Evolutionary conservation across 2,329 filamentous ascomycete species (phyloP).

Genomic region (Aspergillus puulaauensis): DNA sequence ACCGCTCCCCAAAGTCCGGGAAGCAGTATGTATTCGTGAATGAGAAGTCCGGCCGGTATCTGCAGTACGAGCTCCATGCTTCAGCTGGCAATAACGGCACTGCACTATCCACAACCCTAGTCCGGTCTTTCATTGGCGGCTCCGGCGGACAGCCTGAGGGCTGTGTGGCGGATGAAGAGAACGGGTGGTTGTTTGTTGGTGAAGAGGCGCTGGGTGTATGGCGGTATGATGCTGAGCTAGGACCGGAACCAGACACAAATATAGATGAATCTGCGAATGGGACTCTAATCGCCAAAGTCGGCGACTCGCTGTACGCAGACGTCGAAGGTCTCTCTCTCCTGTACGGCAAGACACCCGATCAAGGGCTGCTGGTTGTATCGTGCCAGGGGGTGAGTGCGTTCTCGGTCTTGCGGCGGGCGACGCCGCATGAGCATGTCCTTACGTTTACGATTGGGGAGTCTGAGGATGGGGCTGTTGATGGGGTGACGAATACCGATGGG

Average conservation of each 20-base stretch:
- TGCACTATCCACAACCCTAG: not conserved
- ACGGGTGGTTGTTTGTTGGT: slow-evolving; percentile 2
- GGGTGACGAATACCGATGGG: slow-evolving; percentile 10
- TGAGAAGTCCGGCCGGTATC: slow-evolving; percentile 1
- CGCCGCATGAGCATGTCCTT: slow-evolving; percentile 9
- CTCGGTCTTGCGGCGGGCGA: not conserved
- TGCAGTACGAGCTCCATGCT: slow-evolving; percentile 1
- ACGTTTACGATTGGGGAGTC: slow-evolving; percentile 6
- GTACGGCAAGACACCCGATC: not conserved
- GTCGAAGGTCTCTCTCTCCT: slow-evolving; percentile 2
- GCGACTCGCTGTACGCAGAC: slow-evolving; percentile 2
- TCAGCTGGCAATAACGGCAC: not conserved
- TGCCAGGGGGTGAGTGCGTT: slow-evolving; percentile 6
- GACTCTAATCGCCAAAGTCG: not conserved
- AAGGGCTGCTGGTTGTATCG: slow-evolving; percentile 4
- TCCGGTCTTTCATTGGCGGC: slow-evolving; percentile 1
- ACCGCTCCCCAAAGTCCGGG: not conserved
- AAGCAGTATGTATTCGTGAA: slow-evolving; percentile 11
- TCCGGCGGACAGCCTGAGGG: slow-evolving; percentile 6
- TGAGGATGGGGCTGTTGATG: slow-evolving; percentile 1
- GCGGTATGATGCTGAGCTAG: slow-evolving; percentile 8
- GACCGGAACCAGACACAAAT: not conserved
- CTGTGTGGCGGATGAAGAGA: slow-evolving; percentile 7
- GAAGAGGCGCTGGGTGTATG: slow-evolving; percentile 7
- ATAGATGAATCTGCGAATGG: not conserved